Conservation (phyloP, 1,139 yeast genomes). For the Lipomyces yarrowii region DNA sequence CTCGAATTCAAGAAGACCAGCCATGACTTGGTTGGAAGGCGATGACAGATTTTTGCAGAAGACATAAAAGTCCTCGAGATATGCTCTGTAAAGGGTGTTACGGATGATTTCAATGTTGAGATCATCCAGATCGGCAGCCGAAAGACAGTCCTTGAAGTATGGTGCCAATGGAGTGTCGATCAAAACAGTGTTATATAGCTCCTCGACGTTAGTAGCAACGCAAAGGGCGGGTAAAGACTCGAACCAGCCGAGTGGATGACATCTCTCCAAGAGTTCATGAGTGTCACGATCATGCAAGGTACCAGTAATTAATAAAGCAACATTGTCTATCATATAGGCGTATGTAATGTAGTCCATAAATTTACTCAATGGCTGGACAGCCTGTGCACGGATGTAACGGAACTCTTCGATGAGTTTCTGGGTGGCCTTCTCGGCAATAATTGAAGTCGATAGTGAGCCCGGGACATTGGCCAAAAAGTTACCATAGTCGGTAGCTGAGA, state of each 20-base stretch:
- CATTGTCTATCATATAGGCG: constrained; percentile 98
- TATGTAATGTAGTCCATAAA: constrained; percentile 91
- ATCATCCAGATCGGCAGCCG: constrained; percentile 95
- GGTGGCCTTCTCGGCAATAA: constrained; percentile 77
- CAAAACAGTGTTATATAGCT: constrained; percentile 89
- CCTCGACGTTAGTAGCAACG: constrained; percentile 91
- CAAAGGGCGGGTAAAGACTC: constrained; percentile 94
- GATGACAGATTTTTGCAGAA: constrained; percentile 66
- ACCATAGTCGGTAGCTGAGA: constrained; percentile 95
- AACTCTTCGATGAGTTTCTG: constrained; percentile 80
- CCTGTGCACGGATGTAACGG: constrained; percentile 79
- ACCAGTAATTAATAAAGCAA: constrained; percentile 93
- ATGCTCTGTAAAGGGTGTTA: constrained; percentile 88
- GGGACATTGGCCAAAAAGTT: constrained; percentile 82
- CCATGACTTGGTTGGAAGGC: constrained; percentile 85
- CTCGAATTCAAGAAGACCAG: constrained; percentile 75
- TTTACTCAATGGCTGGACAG: constrained; percentile 75
- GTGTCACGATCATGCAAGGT: constrained; percentile 94
- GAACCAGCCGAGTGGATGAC: constrained; percentile 98
- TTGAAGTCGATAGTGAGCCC: constrained; percentile 77
- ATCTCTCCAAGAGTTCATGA: constrained; percentile 79
- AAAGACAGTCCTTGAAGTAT: constrained; percentile 85
- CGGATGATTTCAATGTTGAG: constrained; percentile 92
- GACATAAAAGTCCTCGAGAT: constrained; percentile 79
- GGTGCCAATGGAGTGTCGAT: constrained; percentile 98